Evolutionary conservation across 805 yeast species (phyloP).

Genomic region (Yamadazyma endophytica): DNA sequence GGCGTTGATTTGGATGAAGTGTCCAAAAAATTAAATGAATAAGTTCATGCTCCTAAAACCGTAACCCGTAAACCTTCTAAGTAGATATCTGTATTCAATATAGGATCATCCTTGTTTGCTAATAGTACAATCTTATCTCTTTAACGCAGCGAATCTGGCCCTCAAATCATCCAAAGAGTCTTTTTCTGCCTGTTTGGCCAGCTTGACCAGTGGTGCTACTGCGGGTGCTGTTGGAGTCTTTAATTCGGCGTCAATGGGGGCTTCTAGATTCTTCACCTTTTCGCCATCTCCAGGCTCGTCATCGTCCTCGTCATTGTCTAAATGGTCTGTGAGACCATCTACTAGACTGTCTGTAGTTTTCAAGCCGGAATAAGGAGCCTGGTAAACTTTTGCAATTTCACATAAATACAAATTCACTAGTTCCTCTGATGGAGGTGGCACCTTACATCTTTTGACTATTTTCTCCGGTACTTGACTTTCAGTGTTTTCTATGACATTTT

Average conservation of each 20-base stretch:
- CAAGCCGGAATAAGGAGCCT: conserved; percentile 66
- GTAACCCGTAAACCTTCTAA: too few species aligned
- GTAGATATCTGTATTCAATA: too few species aligned
- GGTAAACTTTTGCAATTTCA: conserved; percentile 79
- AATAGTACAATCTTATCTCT: conserved; percentile 18
- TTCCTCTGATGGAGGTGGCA: conserved; percentile 61
- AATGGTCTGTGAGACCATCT: conserved; percentile 14
- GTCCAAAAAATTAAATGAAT: conserved; percentile 1
- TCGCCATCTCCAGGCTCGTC: conserved; percentile 21
- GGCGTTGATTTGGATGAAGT: conserved; percentile 3
- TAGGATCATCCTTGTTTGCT: too few species aligned
- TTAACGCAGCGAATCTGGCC: conserved; percentile 76
- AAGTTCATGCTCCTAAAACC: neutral
- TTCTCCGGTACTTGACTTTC: conserved; percentile 61
- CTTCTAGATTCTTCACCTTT: conserved; percentile 12
- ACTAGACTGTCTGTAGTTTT: conserved; percentile 3
- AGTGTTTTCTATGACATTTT: conserved; percentile 48
- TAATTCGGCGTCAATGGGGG: conserved; percentile 16
- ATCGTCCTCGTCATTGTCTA: conserved; percentile 28
- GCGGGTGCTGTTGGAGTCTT: conserved; percentile 6
- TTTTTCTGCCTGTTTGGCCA: conserved; percentile 11
- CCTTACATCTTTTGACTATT: conserved; percentile 56
- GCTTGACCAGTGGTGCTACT: conserved; percentile 8
- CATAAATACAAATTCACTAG: conserved; percentile 66
- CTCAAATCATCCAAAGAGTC: conserved; percentile 61